Base-by-base conservation (phyloP, 345 rosid genomes). In the Eucalyptus curtisii region DNA sequence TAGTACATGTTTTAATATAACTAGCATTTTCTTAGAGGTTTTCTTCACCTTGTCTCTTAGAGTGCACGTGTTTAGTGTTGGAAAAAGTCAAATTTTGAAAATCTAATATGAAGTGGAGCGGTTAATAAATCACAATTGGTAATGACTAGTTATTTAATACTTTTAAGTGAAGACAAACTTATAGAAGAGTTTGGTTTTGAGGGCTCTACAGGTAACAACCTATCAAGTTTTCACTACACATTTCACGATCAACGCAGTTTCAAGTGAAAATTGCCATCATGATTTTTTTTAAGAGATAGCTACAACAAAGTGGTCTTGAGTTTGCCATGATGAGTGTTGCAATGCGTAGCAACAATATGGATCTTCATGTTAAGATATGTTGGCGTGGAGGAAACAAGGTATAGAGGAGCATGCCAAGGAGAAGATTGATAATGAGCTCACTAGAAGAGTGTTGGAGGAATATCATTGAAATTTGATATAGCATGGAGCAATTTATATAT, bases 161-260 rank as follows among this genome's bases (percentile, higher is more conserved):
- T n/a, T n/a, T 7, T 15, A 0, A 16, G 4, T 16, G 79, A 31
- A 31, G 3, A 3, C 10, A 66, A 9, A 31, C 9, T 9, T 66
- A 7, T 0, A 7, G 0, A n/a, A 1, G 8, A 15, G 55, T n/a
- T 64, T 7, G 42, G 22, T 31, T 15, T 31, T 0, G 6, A 8
- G 8, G 2, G 1, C 79, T 66, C 42, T 31, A 4, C 1, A 4
- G 3, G 42, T 16, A 8, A 33, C 1, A 71, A 19, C 44, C 1
- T 71, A 3, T 33, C 25, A 40, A 33, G 45, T 33, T 10, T 37
- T 4, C 25, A 20, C 0, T 10, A 0, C 13, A 20, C 25, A 33
- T 71, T 20, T 68, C 44, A 33, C 3, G 1, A 71, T 71, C 4
- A 19, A 71, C 2, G 10, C 2, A 1, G 0, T 33, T 37, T 0